Evolutionary conservation across 1,284 basidiomycete species (phyloP).

Genomic region (Peniophora sp.): DNA sequence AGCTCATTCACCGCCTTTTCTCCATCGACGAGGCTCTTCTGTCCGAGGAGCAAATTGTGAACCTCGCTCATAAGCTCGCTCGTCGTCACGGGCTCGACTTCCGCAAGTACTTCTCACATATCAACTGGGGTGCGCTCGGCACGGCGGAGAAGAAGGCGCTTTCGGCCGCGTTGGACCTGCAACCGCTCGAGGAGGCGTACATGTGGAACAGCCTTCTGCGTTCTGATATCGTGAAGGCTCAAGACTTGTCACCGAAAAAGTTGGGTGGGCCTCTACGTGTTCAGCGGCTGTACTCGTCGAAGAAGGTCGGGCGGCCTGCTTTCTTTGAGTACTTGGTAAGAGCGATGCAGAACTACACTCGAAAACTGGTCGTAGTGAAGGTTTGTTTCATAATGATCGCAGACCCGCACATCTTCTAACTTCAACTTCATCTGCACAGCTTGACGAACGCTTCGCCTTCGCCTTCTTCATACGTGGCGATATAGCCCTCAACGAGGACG

Average conservation of each 20-base stretch:
- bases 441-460: slow-evolving; percentile 50
- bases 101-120: slow-evolving; percentile 34
- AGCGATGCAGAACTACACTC: slow-evolving; percentile 44
- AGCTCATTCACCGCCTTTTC: slow-evolving; percentile 35
- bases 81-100: slow-evolving; percentile 36
- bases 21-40: slow-evolving; percentile 40
- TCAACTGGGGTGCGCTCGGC: slow-evolving; percentile 48
- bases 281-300: slow-evolving; percentile 55
- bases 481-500: slow-evolving; percentile 55
- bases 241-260: slow-evolving; percentile 41
- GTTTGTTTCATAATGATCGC: slow-evolving; percentile 22
- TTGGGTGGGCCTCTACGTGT: slow-evolving; percentile 44
- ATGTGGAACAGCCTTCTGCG: slow-evolving; percentile 56
- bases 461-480: slow-evolving; percentile 55
- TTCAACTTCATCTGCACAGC: slow-evolving; percentile 28
- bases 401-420: neutral
- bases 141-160: slow-evolving; percentile 46
- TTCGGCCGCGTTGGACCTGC: slow-evolving; percentile 29
- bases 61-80: slow-evolving; percentile 37
- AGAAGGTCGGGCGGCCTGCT: slow-evolving; percentile 37
- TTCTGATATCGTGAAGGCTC: slow-evolving; percentile 44
- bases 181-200: slow-evolving; percentile 31
- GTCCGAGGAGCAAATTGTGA: slow-evolving; percentile 53
- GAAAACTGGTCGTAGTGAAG: slow-evolving; percentile 52
- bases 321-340: slow-evolving; percentile 56